phyloP scores from a whole-genome alignment of 2,329 filamentous ascomycete species.

The Fusarium sp. region DNA sequence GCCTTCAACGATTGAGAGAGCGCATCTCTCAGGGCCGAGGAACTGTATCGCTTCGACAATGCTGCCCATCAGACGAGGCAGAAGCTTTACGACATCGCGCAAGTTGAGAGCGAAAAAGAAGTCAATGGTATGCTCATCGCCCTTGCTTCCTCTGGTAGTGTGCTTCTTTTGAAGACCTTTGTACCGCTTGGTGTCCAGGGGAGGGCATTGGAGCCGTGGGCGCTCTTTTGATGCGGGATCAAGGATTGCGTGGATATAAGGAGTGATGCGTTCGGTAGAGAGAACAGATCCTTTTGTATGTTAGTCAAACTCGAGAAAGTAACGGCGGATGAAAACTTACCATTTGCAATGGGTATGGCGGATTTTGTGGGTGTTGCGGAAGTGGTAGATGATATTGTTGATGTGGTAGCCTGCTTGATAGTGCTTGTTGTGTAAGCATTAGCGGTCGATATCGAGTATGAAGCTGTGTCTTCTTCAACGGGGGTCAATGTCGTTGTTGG shows the following conservation, averaged over 20 bases:
- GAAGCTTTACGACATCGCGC: conserved; percentile 59
- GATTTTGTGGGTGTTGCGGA: conserved; percentile 7
- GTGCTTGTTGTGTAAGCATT: conserved; percentile 11
- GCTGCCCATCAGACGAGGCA: conserved; percentile 66
- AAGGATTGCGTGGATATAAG: conserved; percentile 52
- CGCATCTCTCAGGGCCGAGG: conserved; percentile 65
- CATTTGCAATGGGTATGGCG: conserved; percentile 16
- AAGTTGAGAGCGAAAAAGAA: conserved; percentile 70
- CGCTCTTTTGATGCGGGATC: conserved; percentile 46
- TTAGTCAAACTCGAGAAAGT: background rate
- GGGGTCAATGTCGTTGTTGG: background rate
- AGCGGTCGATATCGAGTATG: conserved; percentile 12
- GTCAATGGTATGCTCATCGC: conserved; percentile 26
- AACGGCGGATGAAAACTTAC: background rate
- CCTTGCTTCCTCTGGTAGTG: background rate
- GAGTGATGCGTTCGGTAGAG: conserved; percentile 36
- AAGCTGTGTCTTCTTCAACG: conserved; percentile 2
- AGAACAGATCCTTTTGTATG: conserved; percentile 52
- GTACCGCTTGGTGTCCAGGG: conserved; percentile 42
- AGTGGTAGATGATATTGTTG: background rate
- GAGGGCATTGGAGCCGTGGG: conserved; percentile 50
- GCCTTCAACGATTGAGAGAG: conserved; percentile 68
- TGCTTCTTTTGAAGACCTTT: conserved; percentile 34
- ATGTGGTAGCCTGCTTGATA: conserved; percentile 1
- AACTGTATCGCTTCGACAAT: conserved; percentile 64